Evolutionary conservation across 768 basidiomycete genomes (phyloP).

Genomic region (Phanerochaete carnosa): DNA sequence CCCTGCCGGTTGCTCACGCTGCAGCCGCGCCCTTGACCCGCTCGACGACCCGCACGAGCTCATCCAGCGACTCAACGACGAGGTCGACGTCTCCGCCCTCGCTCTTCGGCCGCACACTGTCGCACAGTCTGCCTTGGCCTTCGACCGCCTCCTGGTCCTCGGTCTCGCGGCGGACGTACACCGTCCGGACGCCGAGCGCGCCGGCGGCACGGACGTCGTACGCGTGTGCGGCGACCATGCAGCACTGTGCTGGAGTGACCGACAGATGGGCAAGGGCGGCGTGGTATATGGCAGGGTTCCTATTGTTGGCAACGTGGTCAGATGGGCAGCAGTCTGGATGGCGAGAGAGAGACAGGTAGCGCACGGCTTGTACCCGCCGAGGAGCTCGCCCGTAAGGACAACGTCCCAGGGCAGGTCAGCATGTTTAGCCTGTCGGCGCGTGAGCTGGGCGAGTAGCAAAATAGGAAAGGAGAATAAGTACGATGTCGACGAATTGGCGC

Average conservation of each 20-base stretch:
- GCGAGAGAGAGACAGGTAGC: slow-evolving; percentile 15
- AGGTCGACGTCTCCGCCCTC: slow-evolving; percentile 61
- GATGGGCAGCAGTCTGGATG: neutral
- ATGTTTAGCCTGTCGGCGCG: slow-evolving; percentile 64
- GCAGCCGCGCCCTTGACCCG: no score
- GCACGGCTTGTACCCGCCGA: slow-evolving; percentile 64
- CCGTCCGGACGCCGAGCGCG: slow-evolving; percentile 48
- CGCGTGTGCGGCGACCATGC: slow-evolving; percentile 66
- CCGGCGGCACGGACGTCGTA: slow-evolving; percentile 55
- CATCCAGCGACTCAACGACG: slow-evolving; percentile 47
- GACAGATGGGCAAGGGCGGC: slow-evolving; percentile 47
- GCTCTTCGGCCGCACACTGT: slow-evolving; percentile 37
- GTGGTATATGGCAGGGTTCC: slow-evolving; percentile 50
- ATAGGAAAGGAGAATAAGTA: slow-evolving; percentile 15
- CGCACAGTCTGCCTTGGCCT: slow-evolving; percentile 1
- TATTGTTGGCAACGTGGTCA: slow-evolving; percentile 22
- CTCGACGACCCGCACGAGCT: slow-evolving; percentile 37
- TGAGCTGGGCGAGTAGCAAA: neutral
- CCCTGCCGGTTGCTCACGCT: no score
- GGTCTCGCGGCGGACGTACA: slow-evolving; percentile 51
- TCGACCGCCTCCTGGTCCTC: slow-evolving; percentile 39
- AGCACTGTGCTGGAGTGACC: slow-evolving; percentile 40
- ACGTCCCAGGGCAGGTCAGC: slow-evolving; percentile 63
- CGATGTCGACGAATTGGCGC: slow-evolving; percentile 59
- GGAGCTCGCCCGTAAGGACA: slow-evolving; percentile 58